Conservation (phyloP, 495 filamentous ascomycete species). For the Trichoderma gamsii region DNA sequence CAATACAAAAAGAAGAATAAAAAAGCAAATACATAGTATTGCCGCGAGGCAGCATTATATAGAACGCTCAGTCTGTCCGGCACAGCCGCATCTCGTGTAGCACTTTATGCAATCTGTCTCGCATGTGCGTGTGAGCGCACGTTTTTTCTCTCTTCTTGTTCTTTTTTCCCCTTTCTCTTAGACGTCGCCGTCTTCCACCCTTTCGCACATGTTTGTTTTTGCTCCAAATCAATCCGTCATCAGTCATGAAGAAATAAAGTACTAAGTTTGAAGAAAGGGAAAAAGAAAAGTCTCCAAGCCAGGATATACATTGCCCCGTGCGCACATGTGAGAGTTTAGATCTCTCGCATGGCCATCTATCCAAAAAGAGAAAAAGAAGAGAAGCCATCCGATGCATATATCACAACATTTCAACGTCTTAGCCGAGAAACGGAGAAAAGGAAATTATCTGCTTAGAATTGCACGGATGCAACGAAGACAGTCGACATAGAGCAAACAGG, state of each 20-base stretch:
- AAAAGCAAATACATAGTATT: conserved; percentile 26
- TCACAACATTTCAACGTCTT: background rate
- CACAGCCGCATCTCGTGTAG: conserved; percentile 16
- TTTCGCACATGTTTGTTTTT: background rate
- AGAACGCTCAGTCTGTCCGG: conserved; percentile 25
- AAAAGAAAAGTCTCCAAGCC: conserved; percentile 12
- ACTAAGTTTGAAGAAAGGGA: conserved; percentile 16
- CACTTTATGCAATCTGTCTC: background rate
- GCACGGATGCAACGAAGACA: background rate
- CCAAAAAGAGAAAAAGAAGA: background rate
- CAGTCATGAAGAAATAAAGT: conserved; percentile 15
- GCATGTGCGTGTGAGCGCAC: conserved; percentile 15
- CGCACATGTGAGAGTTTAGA: background rate
- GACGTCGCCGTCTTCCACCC: conserved; percentile 6
- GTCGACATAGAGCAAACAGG: background rate
- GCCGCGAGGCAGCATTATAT: conserved; percentile 41
- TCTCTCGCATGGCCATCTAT: background rate
- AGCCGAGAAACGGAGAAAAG: background rate
- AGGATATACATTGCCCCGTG: conserved; percentile 9
- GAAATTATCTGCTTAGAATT: background rate
- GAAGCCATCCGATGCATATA: background rate
- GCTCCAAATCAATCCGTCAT: conserved; percentile 2
- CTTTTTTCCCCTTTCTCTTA: background rate
- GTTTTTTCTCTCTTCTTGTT: conserved; percentile 22
- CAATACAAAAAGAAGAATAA: too few relatives aligned